phyloP scores from a whole-genome alignment of 345 rosid species.

The Eucalyptus melliodora region DNA sequence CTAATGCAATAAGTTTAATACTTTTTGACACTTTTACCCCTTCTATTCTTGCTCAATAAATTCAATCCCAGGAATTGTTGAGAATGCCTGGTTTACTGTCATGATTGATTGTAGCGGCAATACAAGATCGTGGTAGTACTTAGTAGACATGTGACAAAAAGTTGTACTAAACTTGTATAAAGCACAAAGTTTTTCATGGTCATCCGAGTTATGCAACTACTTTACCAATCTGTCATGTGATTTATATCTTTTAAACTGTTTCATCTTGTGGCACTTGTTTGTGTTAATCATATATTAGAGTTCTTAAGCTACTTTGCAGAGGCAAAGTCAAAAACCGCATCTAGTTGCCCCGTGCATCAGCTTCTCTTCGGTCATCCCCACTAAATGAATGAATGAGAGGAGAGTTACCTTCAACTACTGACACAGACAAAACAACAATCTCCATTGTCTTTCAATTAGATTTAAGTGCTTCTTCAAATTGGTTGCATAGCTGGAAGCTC shows the following conservation, averaged over 20 bases:
- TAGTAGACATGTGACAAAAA: neutral
- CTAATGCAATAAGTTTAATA: too few species aligned
- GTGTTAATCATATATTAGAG: neutral
- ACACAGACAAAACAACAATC: neutral
- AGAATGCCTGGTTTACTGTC: neutral
- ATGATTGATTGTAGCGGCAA: neutral
- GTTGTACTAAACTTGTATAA: neutral
- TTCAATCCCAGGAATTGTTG: neutral
- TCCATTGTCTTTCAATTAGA: neutral
- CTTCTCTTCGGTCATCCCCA: neutral
- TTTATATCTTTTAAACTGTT: neutral
- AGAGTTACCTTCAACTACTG: neutral
- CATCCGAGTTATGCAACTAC: neutral
- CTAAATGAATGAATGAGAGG: neutral
- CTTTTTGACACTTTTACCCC: too few species aligned
- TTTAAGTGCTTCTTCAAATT: too few species aligned
- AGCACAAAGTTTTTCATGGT: neutral
- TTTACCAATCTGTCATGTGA: neutral
- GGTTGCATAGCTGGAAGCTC: too few species aligned
- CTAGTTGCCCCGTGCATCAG: neutral
- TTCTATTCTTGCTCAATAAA: neutral
- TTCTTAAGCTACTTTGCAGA: neutral
- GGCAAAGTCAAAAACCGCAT: neutral
- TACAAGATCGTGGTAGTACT: neutral
- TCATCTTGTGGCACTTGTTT: neutral